phyloP scores from a whole-genome alignment of 768 basidiomycete species.

The Podaxis pistillaris region DNA sequence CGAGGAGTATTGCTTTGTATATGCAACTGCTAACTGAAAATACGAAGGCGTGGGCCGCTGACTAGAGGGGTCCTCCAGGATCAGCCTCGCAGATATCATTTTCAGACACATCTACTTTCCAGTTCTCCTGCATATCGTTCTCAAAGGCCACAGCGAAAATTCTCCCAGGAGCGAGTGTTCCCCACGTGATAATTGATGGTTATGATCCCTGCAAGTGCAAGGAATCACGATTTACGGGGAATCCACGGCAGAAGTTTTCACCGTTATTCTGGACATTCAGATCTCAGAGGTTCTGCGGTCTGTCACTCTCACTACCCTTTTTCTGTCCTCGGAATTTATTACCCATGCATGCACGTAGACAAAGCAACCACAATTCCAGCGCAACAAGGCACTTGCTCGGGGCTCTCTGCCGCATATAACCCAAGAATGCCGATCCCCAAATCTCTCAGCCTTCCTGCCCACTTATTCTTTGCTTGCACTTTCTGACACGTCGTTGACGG shows the following conservation, averaged over 20 bases:
- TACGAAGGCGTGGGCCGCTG: background rate
- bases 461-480: background rate
- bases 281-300: constrained; percentile 6
- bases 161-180: background rate
- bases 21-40: background rate
- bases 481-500: constrained; percentile 44
- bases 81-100: background rate
- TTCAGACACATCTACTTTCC: background rate
- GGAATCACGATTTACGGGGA: background rate
- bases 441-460: background rate
- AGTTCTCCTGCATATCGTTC: background rate
- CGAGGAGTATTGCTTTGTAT: background rate
- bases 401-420: background rate
- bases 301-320: background rate
- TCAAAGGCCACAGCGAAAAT: background rate
- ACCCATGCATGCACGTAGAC: constrained; percentile 2
- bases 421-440: background rate
- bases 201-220: background rate
- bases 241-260: constrained; percentile 9
- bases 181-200: background rate
- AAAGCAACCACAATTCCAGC: constrained; percentile 15
- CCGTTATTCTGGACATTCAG: constrained; percentile 12
- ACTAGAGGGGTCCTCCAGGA: background rate
- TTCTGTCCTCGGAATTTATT: constrained; percentile 1
- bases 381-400: background rate